phyloP scores from a whole-genome alignment of 345 rosid species.

The Acer yangbiense region DNA sequence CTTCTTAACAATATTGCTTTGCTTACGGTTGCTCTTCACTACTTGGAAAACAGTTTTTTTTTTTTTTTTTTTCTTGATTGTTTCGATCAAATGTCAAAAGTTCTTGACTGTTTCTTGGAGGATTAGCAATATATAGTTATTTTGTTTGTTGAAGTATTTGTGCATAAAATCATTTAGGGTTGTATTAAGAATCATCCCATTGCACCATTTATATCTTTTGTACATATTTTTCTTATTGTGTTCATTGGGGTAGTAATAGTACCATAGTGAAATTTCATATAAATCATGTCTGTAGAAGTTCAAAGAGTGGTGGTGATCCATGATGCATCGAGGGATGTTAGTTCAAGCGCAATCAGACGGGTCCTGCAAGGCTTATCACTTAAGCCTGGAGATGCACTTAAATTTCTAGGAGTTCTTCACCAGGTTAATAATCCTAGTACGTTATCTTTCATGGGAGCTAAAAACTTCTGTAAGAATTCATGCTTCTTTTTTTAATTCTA shows the following conservation, averaged over 20 bases:
- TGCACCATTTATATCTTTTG: background rate
- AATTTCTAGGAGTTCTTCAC: slow-evolving; percentile 49
- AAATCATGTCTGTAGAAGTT: slow-evolving; percentile 33
- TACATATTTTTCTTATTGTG: background rate
- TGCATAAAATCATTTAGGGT: background rate
- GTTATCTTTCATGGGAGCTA: slow-evolving; percentile 47
- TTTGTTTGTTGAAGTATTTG: background rate
- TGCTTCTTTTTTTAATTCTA: slow-evolving; percentile 11
- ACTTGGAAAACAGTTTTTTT: too few species aligned
- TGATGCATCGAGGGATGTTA: slow-evolving; percentile 47
- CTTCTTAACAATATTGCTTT: too few species aligned
- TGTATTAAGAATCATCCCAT: background rate
- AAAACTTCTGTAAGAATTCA: slow-evolving; percentile 35
- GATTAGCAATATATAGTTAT: too few species aligned
- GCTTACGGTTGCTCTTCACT: too few species aligned
- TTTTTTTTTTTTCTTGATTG: too few species aligned
- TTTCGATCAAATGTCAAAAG: too few species aligned
- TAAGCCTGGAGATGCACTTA: slow-evolving; percentile 49
- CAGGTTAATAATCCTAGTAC: slow-evolving; percentile 69
- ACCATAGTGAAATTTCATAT: background rate
- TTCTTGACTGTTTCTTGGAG: too few species aligned
- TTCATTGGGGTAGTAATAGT: background rate
- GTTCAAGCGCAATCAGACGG: slow-evolving; percentile 30
- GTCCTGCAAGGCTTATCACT: slow-evolving; percentile 37
- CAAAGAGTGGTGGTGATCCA: slow-evolving; percentile 51